These are phyloP conservation scores for Cucurbita maxima DNA, from an alignment of 306 rosid species.

Conservation along the genomic window DNA sequence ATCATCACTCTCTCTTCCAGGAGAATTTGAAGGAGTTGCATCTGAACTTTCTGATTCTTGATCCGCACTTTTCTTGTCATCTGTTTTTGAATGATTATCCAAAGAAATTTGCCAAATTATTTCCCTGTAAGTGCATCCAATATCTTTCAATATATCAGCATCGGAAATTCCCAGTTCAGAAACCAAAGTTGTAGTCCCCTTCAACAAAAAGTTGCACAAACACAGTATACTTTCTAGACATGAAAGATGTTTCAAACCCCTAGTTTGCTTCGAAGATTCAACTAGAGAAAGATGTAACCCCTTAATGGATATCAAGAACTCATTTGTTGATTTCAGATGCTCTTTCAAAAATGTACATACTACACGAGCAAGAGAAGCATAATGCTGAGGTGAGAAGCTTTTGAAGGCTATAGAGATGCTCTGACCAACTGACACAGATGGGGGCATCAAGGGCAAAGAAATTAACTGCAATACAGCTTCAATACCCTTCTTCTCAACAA, in stretches of 20 bases:
- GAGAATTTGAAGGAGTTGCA: slow-evolving; percentile 41
- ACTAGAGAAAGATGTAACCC: slow-evolving; percentile 65
- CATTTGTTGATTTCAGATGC: slow-evolving; percentile 75
- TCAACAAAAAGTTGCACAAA: slow-evolving; percentile 65
- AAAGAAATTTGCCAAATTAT: slow-evolving; percentile 82
- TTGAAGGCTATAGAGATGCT: slow-evolving; percentile 78
- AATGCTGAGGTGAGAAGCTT: slow-evolving; percentile 87
- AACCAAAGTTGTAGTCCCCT: slow-evolving; percentile 73
- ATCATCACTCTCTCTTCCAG: slow-evolving; percentile 90
- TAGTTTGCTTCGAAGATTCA: slow-evolving; percentile 55
- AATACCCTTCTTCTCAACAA: slow-evolving; percentile 88
- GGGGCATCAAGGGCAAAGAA: slow-evolving; percentile 75
- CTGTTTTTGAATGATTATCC: slow-evolving; percentile 63
- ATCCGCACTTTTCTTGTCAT: slow-evolving; percentile 57
- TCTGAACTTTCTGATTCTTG: slow-evolving; percentile 62
- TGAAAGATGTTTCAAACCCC: slow-evolving; percentile 60
- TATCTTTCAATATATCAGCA: slow-evolving; percentile 84
- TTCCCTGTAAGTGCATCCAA: slow-evolving; percentile 74
- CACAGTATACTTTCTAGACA: slow-evolving; percentile 75
- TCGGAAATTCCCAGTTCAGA: slow-evolving; percentile 74
- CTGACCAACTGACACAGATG: slow-evolving; percentile 73
- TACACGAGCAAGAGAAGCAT: slow-evolving; percentile 77
- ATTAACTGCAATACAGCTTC: slow-evolving; percentile 84
- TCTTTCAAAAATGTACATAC: slow-evolving; percentile 78
- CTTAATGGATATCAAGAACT: slow-evolving; percentile 53